Percentiles rank a stretch among this genome's conserved stretches.
These are phyloP conservation scores for Monilinia laxa DNA, from an alignment of 2,329 filamentous ascomycete species.

Conservation along the genomic window DNA sequence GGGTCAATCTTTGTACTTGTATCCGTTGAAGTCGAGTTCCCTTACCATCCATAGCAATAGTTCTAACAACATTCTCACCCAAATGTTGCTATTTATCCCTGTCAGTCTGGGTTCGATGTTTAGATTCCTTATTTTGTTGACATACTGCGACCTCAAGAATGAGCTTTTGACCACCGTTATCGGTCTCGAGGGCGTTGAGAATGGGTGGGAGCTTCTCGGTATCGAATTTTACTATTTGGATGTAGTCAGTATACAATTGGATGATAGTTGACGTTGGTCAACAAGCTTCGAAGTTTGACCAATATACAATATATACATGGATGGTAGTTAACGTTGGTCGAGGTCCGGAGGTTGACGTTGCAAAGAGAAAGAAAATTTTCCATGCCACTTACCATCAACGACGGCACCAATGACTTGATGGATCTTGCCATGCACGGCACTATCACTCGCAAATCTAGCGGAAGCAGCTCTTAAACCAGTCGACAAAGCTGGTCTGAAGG, in stretches of 20 bases:
- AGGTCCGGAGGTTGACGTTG: constrained; percentile 23
- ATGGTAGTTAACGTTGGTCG: too few species aligned
- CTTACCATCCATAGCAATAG: constrained; percentile 99
- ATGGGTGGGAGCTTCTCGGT: constrained; percentile 89
- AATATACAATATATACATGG: too few species aligned
- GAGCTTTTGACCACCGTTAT: constrained; percentile 91
- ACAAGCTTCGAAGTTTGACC: constrained; percentile 31
- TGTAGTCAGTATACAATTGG: constrained; percentile 38
- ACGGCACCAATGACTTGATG: constrained; percentile 96
- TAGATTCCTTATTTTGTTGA: constrained; percentile 30
- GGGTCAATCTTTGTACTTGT: constrained; percentile 33
- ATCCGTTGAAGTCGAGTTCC: constrained; percentile 29
- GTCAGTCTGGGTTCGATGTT: constrained; percentile 42
- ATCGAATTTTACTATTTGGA: constrained; percentile 86
- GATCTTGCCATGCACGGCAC: constrained; percentile 65
- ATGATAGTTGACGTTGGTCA: constrained; percentile 26
- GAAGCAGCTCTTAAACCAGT: constrained; percentile 55
- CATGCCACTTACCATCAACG: constrained; percentile 76
- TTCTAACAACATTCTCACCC: constrained; percentile 97
- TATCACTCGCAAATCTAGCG: constrained; percentile 52
- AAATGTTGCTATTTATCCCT: constrained; percentile 79
- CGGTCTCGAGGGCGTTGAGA: constrained; percentile 92
- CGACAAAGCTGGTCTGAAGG: constrained; percentile 56
- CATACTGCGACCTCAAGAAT: constrained; percentile 94
- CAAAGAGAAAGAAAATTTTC: constrained; percentile 43